These are phyloP conservation scores for Lipomyces sp. DNA, from an alignment of 805 yeast genomes.

Conservation along the genomic window DNA sequence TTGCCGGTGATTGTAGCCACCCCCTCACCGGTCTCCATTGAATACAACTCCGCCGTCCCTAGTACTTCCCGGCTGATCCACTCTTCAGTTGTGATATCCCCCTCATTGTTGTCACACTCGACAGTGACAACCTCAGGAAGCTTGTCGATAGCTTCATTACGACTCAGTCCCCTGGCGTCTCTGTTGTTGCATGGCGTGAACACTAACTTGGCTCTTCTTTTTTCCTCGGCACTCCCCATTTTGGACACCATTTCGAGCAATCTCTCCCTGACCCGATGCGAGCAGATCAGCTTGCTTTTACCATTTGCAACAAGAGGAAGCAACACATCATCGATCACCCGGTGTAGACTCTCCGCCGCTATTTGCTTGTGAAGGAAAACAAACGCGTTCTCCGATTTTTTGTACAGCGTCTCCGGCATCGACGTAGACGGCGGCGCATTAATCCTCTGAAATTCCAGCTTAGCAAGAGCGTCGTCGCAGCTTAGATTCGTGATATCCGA, in stretches of 20 bases:
- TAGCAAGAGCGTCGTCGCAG: neutral
- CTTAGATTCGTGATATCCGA: conserved; percentile 19
- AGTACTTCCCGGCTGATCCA: conserved; percentile 5
- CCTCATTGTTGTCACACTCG: neutral
- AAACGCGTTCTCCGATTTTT: conserved; percentile 21
- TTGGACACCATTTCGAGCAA: conserved; percentile 12
- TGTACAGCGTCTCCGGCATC: neutral
- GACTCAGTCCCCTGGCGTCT: neutral
- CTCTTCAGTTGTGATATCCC: neutral
- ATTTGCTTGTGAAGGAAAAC: conserved; percentile 14
- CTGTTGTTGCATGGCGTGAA: neutral
- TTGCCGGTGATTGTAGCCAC: conserved; percentile 12
- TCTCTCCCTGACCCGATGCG: conserved; percentile 3
- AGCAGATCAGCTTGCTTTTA: conserved; percentile 5
- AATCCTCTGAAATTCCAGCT: conserved; percentile 4
- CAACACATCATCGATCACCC: neutral
- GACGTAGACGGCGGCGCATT: conserved; percentile 7
- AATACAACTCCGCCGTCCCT: neutral
- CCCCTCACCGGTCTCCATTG: neutral
- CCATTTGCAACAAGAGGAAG: neutral
- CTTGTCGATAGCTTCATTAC: neutral
- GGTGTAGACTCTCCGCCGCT: conserved; percentile 5
- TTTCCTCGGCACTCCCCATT: conserved; percentile 21
- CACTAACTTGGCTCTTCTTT: conserved; percentile 5
- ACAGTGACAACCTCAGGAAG: neutral